Base-by-base conservation (phyloP, 1,284 basidiomycete species). In the Cutaneotrichosporon mucoides region DNA sequence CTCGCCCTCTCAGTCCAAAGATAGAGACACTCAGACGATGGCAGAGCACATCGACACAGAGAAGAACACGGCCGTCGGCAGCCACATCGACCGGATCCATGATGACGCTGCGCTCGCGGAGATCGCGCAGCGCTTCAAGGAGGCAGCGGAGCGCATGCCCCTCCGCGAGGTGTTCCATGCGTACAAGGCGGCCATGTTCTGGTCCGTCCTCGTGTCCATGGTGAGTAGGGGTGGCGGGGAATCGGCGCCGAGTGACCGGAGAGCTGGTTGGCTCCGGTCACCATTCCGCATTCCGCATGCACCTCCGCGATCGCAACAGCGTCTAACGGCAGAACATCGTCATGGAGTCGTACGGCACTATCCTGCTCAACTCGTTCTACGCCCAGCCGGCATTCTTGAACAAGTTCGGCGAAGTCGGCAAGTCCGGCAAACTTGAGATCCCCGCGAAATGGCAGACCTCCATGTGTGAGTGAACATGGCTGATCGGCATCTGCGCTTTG, bases 381-480 rank as follows among this genome's bases (percentile, higher is more conserved):
- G 57, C 42, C 13, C 57, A 56, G 35, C 42, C 48, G 2, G 45
- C 53, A 6, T 63, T 60, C 52, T 41, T 48, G 6, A 24, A 16
- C 5, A 43, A 40, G 12, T 63, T 63, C 24, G 61, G 61, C 16
- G 8, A 48, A 15, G 15, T 44, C n/a, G 34, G 43, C 9, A 0
- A 12, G 6, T 38, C 36, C 35, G 55, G 48, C 48, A 56, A 24
- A 42, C 42, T 37, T 33, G 13, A 34, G 11, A 45, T 82, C 11
- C 68, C 80, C 0, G 78, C 81, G 0, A 62, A 71, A 34, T 82
- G 81, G 80, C 81, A 82, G 58, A 68, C 78, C 10, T 80, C 79
- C 1, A 51, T 51, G 45, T 47, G 45, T 46, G 33, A 4, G 16
- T 46, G 10, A 3, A 3, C 24, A 24, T 24, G 2, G 3, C 24